Base-by-base conservation (phyloP, 192 early-diverging fungal genomes). In the Coemansia sp. region DNA sequence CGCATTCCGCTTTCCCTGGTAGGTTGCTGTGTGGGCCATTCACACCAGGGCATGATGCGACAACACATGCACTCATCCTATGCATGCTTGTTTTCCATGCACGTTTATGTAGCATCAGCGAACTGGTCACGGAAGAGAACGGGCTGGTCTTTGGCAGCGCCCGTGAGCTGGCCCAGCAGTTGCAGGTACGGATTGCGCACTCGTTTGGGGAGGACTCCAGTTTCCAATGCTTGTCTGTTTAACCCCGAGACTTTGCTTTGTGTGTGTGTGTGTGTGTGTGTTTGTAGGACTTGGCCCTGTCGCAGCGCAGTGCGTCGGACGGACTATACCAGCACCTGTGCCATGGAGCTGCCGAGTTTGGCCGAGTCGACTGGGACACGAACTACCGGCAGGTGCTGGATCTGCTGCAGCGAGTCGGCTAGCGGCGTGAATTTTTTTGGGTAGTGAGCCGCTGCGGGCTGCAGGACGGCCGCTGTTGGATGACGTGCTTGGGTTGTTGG, bases 51-150 rank as follows among this genome's bases (percentile, higher is more conserved):
- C n/a, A n/a, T n/a, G n/a, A n/a, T 25, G 25, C 37, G 21, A 38
- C 18, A 7, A 38, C 37, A 20, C 37, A 38, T 20, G 14, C 37
- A 38, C 21, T 38, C 21, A 25, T 19, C 40, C 13, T 21, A 29
- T 32, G 31, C 33, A 19, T 17, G 17, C 16, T 48, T 35, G 16
- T 21, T 20, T 8, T 28, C 33, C n/a, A n/a, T 44, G 18, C 18
- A n/a, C 22, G 35, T 32, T 8, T 38, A 11, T 57, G 65, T 78
- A 67, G 64, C 56, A 60, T 90, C 36, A 43, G 72, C 40, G 88
- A 90, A 59, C 67, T 90, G 8, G 86, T 90, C 11, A 44, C 64
- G 0, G 54, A 78, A 44, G 69, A 60, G 36, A 91, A 91, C 39
- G 88, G 88, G 5, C 52, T 86, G 42, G 69, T 87, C 11, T 89